Evolutionary conservation across 768 basidiomycete genomes (phyloP).

Genomic region (Pholiota molesta): DNA sequence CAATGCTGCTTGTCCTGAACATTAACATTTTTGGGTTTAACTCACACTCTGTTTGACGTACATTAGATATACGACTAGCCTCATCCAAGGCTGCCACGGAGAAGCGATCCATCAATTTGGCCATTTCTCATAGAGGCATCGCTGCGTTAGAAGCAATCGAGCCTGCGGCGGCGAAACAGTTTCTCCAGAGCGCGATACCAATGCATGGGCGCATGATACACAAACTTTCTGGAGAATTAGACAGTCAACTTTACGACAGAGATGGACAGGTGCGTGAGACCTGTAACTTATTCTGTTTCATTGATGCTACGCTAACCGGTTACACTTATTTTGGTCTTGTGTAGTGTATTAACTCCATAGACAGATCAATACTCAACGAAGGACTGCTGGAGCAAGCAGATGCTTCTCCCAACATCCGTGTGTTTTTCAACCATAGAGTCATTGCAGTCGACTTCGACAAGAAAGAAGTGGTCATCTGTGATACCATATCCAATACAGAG

Average conservation of each 20-base stretch:
- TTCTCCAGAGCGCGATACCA: slow-evolving; percentile 82
- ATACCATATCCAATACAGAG: slow-evolving; percentile 45
- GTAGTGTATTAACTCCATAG: slow-evolving; percentile 94
- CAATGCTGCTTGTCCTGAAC: slow-evolving; percentile 14
- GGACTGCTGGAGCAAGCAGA: slow-evolving; percentile 78
- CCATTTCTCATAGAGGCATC: slow-evolving; percentile 92
- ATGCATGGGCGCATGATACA: slow-evolving; percentile 98
- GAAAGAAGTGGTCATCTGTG: slow-evolving; percentile 55
- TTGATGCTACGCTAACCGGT: slow-evolving; percentile 9
- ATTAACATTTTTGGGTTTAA: slow-evolving; percentile 18
- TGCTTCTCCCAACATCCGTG: slow-evolving; percentile 59
- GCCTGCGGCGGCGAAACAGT: slow-evolving; percentile 64
- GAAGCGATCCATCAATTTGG: slow-evolving; percentile 94
- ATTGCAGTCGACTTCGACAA: slow-evolving; percentile 74
- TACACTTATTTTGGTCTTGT: slow-evolving; percentile 22
- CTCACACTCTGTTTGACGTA: slow-evolving; percentile 11
- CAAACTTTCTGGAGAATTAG: slow-evolving; percentile 64
- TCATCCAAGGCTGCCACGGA: slow-evolving; percentile 65
- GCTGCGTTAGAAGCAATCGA: slow-evolving; percentile 85
- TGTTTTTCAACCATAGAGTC: slow-evolving; percentile 85
- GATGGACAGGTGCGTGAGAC: slow-evolving; percentile 73
- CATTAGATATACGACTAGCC: slow-evolving; percentile 72
- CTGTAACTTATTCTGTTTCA: slow-evolving; percentile 17
- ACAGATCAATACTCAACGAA: slow-evolving; percentile 86
- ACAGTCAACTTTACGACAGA: slow-evolving; percentile 88